Percentiles rank a stretch among this genome's conserved stretches.
Evolutionary conservation across 768 basidiomycete genomes (phyloP).

Genomic region (Boletellus ananiceps): DNA sequence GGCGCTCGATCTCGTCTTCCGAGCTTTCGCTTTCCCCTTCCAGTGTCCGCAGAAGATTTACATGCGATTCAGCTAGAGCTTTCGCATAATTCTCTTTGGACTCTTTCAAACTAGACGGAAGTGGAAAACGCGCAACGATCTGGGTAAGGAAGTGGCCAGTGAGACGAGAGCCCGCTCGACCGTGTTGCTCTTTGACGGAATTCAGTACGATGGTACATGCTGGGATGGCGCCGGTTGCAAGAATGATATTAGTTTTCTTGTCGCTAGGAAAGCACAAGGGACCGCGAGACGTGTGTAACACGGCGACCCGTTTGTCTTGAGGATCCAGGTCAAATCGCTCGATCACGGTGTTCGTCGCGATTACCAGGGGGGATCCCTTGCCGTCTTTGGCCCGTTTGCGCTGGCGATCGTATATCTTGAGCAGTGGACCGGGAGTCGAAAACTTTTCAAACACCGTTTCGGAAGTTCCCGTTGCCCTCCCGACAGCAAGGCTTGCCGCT

Average conservation of each 20-base stretch:
- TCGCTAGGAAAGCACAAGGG: conserved; percentile 5
- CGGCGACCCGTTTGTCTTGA: not conserved
- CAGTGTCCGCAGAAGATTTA: no score
- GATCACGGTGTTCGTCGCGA: conserved; percentile 7
- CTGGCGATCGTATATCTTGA: conserved; percentile 12
- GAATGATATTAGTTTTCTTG: conserved; percentile 14
- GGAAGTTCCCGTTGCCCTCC: conserved; percentile 3
- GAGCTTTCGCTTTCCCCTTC: no score
- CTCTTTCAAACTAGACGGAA: not conserved
- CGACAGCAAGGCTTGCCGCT: conserved; percentile 11
- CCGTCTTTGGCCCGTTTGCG: conserved; percentile 6
- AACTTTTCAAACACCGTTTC: conserved; percentile 16
- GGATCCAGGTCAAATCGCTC: conserved; percentile 7
- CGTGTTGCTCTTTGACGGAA: conserved; percentile 7
- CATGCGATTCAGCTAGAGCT: no score
- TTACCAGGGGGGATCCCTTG: conserved; percentile 13
- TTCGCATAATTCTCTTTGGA: no score
- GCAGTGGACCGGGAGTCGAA: conserved; percentile 14
- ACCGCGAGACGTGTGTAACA: conserved; percentile 17
- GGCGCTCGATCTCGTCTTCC: no score
- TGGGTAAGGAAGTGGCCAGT: conserved; percentile 15
- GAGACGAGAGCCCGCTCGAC: conserved; percentile 13
- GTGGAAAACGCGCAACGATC: conserved; percentile 5
- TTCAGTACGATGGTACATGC: conserved; percentile 17
- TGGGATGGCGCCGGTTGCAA: conserved; percentile 18